These are phyloP conservation scores for Nemania serpens DNA, from an alignment of 2,329 filamentous ascomycete genomes.

Conservation along the genomic window DNA sequence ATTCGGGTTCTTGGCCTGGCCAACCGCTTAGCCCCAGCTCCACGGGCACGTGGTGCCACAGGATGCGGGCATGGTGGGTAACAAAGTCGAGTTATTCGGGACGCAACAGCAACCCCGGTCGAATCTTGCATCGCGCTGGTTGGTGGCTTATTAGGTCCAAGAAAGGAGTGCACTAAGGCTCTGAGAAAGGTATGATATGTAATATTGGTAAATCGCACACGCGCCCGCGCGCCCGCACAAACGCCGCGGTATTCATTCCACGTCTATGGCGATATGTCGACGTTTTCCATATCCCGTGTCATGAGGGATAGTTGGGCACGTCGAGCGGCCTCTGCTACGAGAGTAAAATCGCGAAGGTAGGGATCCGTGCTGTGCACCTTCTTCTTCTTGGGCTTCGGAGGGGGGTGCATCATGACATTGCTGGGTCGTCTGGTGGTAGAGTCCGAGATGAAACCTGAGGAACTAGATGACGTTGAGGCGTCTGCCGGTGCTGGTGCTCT, in stretches of 20 bases:
- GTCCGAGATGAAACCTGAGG: conserved; percentile 24
- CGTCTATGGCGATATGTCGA: conserved; percentile 56
- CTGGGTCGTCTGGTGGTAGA: conserved; percentile 26
- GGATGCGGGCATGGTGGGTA: conserved; percentile 17
- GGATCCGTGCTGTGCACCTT: conserved; percentile 49
- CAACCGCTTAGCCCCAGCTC: conserved; percentile 8
- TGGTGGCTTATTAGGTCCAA: conserved; percentile 2
- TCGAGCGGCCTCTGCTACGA: conserved; percentile 92
- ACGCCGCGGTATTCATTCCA: not conserved
- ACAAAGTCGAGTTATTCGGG: conserved; percentile 14
- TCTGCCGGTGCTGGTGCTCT: not conserved
- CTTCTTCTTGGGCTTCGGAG: conserved; percentile 32
- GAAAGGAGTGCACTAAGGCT: conserved; percentile 9
- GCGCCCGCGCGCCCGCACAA: not conserved
- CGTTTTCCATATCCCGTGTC: conserved; percentile 81
- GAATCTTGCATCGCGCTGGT: conserved; percentile 18
- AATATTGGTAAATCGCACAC: conserved; percentile 2
- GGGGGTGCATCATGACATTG: conserved; percentile 33
- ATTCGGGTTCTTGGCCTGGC: conserved; percentile 11
- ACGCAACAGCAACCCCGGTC: conserved; percentile 14
- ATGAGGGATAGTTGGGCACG: conserved; percentile 88
- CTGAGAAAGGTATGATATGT: conserved; percentile 1
- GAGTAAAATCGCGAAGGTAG: conserved; percentile 79
- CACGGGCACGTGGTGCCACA: conserved; percentile 24
- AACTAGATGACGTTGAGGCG: conserved; percentile 20